Conservation (phyloP, 495 filamentous ascomycete species). For the Terfezia claveryi region DNA sequence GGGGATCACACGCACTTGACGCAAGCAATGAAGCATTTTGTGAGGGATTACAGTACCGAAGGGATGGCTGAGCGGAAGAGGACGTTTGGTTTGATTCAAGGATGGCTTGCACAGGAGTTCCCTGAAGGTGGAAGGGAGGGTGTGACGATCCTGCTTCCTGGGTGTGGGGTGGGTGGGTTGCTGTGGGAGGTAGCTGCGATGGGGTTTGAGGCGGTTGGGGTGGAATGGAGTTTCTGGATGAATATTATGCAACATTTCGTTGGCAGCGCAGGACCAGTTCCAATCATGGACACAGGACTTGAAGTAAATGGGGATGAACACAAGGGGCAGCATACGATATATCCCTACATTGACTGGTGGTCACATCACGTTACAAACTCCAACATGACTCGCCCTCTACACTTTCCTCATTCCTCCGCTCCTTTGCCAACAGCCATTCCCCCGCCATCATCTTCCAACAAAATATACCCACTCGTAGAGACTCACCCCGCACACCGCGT, state of each 20-base stretch:
- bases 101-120: slow-evolving; percentile 11
- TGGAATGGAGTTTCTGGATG: slow-evolving; percentile 26
- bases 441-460: neutral
- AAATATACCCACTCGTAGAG: neutral
- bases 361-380: slow-evolving; percentile 25
- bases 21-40: slow-evolving; percentile 27
- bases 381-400: slow-evolving; percentile 23
- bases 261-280: slow-evolving; percentile 1
- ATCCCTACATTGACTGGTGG: slow-evolving; percentile 28
- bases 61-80: slow-evolving; percentile 23
- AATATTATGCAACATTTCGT: slow-evolving; percentile 21
- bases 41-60: slow-evolving; percentile 26
- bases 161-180: slow-evolving; percentile 25
- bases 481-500: neutral
- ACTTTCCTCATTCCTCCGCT: slow-evolving; percentile 18
- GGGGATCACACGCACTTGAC: slow-evolving; percentile 21
- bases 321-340: slow-evolving; percentile 7
- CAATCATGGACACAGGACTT: neutral
- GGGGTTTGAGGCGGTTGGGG: slow-evolving; percentile 24
- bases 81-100: slow-evolving; percentile 21
- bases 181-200: slow-evolving; percentile 23
- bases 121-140: slow-evolving; percentile 1
- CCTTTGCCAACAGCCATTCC: neutral
- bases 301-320: neutral
- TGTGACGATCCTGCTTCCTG: slow-evolving; percentile 23